Evolutionary conservation across 2,329 filamentous ascomycete species (phyloP).

Genomic region (Pseudocercospora fijiensis): DNA sequence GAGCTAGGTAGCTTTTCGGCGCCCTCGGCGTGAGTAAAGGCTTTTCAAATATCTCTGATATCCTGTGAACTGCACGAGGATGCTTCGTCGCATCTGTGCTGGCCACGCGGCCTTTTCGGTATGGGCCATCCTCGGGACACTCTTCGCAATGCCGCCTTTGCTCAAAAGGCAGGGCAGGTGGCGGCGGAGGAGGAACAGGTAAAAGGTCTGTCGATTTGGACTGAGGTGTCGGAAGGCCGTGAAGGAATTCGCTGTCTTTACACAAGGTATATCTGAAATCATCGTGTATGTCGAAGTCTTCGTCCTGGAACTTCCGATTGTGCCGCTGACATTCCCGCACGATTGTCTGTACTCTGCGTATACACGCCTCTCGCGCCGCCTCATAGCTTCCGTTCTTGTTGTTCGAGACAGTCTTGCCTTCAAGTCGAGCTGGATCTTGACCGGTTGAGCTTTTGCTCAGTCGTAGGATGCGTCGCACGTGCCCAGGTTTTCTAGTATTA

Average conservation of each 20-base stretch:
- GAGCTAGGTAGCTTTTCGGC: not conserved
- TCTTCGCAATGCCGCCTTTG: not conserved
- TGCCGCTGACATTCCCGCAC: slow-evolving; percentile 64
- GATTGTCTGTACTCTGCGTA: slow-evolving; percentile 56
- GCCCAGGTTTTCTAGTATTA: slow-evolving; percentile 1
- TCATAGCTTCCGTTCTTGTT: slow-evolving; percentile 52
- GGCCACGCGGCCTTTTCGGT: not conserved
- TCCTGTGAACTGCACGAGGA: not conserved
- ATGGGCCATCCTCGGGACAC: not conserved
- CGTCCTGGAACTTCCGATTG: slow-evolving; percentile 79
- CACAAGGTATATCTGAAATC: slow-evolving; percentile 44
- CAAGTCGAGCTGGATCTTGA: slow-evolving; percentile 1
- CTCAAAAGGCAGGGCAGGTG: not conserved
- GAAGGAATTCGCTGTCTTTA: slow-evolving; percentile 49
- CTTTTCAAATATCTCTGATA: not conserved
- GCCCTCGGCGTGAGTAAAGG: not conserved
- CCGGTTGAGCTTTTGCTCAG: not conserved
- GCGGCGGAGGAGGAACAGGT: not conserved
- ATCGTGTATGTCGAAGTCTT: slow-evolving; percentile 77
- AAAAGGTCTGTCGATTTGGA: not conserved
- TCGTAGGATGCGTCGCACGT: not conserved
- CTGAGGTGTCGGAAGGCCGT: slow-evolving; percentile 41
- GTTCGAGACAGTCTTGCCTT: not conserved
- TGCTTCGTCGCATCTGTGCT: not conserved
- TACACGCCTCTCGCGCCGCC: slow-evolving; percentile 66